Percentiles rank a stretch among this genome's conserved stretches.
These are phyloP conservation scores for Pythium folliculosum DNA, from an alignment of 352 stramenopile genomes.

Conservation along the genomic window DNA sequence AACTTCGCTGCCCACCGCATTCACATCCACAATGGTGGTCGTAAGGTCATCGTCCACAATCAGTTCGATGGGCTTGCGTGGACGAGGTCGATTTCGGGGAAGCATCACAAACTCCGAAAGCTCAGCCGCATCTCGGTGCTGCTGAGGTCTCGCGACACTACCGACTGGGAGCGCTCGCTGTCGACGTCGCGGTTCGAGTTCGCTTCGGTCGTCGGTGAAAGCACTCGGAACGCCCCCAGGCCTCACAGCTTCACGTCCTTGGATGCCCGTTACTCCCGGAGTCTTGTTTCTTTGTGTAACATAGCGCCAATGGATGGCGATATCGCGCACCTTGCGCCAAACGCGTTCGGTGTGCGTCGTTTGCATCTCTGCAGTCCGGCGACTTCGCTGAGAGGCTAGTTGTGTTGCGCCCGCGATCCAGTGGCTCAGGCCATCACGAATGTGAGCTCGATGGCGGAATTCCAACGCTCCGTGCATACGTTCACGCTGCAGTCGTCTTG, in stretches of 20 bases:
- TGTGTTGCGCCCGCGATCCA: constrained; percentile 51
- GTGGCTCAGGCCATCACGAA: constrained; percentile 44
- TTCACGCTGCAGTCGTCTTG: constrained; percentile 38
- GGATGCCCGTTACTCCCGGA: not conserved
- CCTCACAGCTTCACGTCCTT: not conserved
- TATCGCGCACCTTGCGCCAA: constrained; percentile 24
- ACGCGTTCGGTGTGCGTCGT: constrained; percentile 22
- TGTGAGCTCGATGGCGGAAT: constrained; percentile 47
- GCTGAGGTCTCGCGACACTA: not conserved
- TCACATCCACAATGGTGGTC: not conserved
- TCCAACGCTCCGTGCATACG: constrained; percentile 52
- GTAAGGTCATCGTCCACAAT: constrained; percentile 18
- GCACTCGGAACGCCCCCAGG: not conserved
- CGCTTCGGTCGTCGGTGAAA: not conserved
- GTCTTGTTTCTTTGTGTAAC: constrained; percentile 23
- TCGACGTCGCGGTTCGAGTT: not conserved
- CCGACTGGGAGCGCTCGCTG: not conserved
- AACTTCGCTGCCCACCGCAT: not conserved
- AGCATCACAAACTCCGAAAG: constrained; percentile 41
- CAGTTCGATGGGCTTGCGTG: constrained; percentile 39
- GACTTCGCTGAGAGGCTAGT: constrained; percentile 40
- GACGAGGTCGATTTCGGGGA: constrained; percentile 36
- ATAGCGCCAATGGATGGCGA: constrained; percentile 34
- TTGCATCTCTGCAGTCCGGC: constrained; percentile 23
- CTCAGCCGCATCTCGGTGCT: not conserved